Evolutionary conservation across 2,329 filamentous ascomycete genomes (phyloP).

Genomic region (Cadophora sp.): DNA sequence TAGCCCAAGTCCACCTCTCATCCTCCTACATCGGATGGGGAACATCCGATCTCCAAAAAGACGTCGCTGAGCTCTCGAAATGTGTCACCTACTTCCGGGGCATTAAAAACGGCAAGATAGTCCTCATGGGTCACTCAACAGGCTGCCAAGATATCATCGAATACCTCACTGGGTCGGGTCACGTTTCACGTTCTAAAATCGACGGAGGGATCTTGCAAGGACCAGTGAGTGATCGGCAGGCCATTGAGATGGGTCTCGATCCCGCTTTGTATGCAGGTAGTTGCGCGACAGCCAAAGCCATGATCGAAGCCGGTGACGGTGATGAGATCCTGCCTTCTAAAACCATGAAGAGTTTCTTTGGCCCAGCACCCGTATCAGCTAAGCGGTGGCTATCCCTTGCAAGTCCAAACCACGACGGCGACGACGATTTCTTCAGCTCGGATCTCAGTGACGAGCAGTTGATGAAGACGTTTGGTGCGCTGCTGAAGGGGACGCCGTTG

Average conservation of each 20-base stretch:
- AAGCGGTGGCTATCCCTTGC: slow-evolving; percentile 64
- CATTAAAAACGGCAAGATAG: slow-evolving; percentile 58
- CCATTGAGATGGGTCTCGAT: slow-evolving; percentile 49
- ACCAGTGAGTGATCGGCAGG: slow-evolving; percentile 68
- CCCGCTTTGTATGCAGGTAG: slow-evolving; percentile 45
- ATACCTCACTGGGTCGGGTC: slow-evolving; percentile 56
- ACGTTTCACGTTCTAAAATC: slow-evolving; percentile 51
- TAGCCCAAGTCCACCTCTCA: slow-evolving; percentile 54
- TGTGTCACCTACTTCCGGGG: slow-evolving; percentile 56
- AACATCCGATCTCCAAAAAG: slow-evolving; percentile 52
- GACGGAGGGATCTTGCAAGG: slow-evolving; percentile 72
- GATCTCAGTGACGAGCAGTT: slow-evolving; percentile 63
- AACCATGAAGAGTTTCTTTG: slow-evolving; percentile 40
- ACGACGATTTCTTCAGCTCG: slow-evolving; percentile 73
- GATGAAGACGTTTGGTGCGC: slow-evolving; percentile 61
- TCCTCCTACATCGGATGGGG: slow-evolving; percentile 51
- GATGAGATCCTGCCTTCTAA: slow-evolving; percentile 52
- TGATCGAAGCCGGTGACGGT: slow-evolving; percentile 51
- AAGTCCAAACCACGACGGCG: slow-evolving; percentile 59
- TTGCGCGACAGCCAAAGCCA: slow-evolving; percentile 49
- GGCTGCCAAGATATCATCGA: slow-evolving; percentile 74
- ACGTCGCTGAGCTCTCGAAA: slow-evolving; percentile 56
- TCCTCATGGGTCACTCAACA: slow-evolving; percentile 73
- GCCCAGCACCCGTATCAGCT: slow-evolving; percentile 57
- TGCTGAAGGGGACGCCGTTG: slow-evolving; percentile 51